phyloP scores from a whole-genome alignment of 2,329 filamentous ascomycete genomes.

The Rugonectria rugulosa region DNA sequence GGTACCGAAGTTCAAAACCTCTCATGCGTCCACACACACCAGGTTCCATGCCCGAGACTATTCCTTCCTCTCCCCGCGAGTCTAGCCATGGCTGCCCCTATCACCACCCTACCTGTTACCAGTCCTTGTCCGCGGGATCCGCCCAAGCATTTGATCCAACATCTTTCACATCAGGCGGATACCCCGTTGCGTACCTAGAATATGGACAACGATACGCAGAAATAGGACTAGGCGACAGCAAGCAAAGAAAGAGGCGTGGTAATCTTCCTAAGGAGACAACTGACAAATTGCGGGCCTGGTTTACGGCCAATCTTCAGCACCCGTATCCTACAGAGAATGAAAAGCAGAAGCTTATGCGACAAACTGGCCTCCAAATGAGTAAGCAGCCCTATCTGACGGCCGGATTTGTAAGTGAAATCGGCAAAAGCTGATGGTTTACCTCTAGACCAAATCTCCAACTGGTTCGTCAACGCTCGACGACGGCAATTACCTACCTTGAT shows the following conservation, averaged over 20 bases:
- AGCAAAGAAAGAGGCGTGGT: constrained; percentile 72
- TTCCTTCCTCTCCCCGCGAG: constrained; percentile 43
- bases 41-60: constrained; percentile 42
- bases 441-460: constrained; percentile 76
- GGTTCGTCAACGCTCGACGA: constrained; percentile 81
- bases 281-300: constrained; percentile 82
- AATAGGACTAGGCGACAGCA: constrained; percentile 53
- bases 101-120: constrained; percentile 53
- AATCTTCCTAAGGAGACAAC: constrained; percentile 93
- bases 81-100: constrained; percentile 48
- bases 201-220: constrained; percentile 52
- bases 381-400: constrained; percentile 52
- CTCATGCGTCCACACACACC: constrained; percentile 34
- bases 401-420: no score
- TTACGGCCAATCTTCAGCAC: constrained; percentile 76
- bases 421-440: constrained; percentile 7
- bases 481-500: constrained; percentile 69
- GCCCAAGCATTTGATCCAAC: constrained; percentile 52
- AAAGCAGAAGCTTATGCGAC: constrained; percentile 80
- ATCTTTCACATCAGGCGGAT: constrained; percentile 52
- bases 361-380: constrained; percentile 82
- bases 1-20: constrained; percentile 43
- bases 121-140: constrained; percentile 56
- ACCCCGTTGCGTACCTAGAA: constrained; percentile 52
- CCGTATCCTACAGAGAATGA: constrained; percentile 90